Conservation (phyloP, 306 rosid genomes). For the Lupinus albus region DNA sequence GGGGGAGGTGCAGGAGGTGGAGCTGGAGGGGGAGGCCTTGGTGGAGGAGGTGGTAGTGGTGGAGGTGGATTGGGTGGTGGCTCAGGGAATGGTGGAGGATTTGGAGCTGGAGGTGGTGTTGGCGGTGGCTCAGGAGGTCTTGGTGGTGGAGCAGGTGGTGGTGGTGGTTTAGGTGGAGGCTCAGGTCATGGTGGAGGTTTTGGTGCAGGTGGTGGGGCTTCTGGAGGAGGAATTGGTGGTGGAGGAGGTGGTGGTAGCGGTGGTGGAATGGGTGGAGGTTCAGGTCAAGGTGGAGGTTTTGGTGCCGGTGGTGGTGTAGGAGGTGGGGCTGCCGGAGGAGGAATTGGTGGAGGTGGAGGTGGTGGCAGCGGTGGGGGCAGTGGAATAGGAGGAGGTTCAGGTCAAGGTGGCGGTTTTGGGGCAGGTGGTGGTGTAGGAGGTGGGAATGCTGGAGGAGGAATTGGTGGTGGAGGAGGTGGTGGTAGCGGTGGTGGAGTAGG, state of each 20-base stretch:
- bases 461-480: no score
- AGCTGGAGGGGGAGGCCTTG: slow-evolving; percentile 36
- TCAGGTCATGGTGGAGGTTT: slow-evolving; percentile 47
- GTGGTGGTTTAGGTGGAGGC: slow-evolving; percentile 47
- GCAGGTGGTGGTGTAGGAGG: no score
- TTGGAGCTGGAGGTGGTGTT: slow-evolving; percentile 46
- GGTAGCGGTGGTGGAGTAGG: slow-evolving; percentile 44
- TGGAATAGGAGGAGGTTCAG: no score
- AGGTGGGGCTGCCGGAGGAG: slow-evolving; percentile 30
- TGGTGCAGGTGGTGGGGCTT: slow-evolving; percentile 40
- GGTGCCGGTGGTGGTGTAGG: slow-evolving; percentile 54
- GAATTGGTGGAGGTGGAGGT: slow-evolving; percentile 37
- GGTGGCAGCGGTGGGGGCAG: slow-evolving; percentile 38
- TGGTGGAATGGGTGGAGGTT: slow-evolving; percentile 49
- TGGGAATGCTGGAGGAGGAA: no score
- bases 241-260: slow-evolving; percentile 53
- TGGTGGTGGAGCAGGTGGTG: slow-evolving; percentile 42
- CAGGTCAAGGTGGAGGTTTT: slow-evolving; percentile 44
- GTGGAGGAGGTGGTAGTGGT: slow-evolving; percentile 37
- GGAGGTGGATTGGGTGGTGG: no score
- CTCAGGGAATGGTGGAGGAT: slow-evolving; percentile 48
- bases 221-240: slow-evolving; percentile 30
- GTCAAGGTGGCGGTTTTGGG: no score
- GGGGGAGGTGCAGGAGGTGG: slow-evolving; percentile 41
- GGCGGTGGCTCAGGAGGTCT: slow-evolving; percentile 46